Evolutionary conservation across 192 early-diverging fungal genomes (phyloP).

Genomic region (Umbelopsis isabellina): DNA sequence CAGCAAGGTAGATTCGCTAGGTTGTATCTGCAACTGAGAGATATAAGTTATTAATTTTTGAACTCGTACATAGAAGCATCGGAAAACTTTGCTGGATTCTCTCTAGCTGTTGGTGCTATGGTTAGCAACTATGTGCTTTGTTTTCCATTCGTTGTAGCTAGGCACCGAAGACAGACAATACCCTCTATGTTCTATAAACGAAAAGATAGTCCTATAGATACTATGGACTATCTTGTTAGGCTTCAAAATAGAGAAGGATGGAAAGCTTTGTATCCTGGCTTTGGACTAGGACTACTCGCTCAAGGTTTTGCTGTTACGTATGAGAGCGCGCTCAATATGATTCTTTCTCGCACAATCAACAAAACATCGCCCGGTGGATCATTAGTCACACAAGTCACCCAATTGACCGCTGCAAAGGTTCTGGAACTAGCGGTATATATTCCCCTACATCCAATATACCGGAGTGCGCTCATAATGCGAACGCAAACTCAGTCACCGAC

Average conservation of each 20-base stretch:
- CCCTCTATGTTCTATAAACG: conserved; percentile 5
- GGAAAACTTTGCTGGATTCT: conserved; percentile 32
- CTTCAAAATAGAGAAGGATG: conserved; percentile 19
- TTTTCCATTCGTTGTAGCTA: conserved; percentile 39
- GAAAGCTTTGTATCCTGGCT: conserved; percentile 34
- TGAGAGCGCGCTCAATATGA: conserved; percentile 20
- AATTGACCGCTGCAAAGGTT: neutral
- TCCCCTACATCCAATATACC: conserved; percentile 35
- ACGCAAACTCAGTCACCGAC: conserved; percentile 26
- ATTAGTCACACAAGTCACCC: neutral
- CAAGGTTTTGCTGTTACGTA: conserved; percentile 33
- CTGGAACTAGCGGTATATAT: conserved; percentile 26
- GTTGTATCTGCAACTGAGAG: neutral
- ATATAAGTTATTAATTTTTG: neutral
- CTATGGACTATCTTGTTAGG: neutral
- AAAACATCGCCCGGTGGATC: neutral
- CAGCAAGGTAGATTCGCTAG: neutral
- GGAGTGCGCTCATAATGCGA: conserved; percentile 34
- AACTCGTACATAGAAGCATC: neutral
- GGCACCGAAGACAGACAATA: conserved; percentile 35
- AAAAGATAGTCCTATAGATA: conserved; percentile 26
- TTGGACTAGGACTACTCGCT: conserved; percentile 37
- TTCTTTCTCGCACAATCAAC: neutral
- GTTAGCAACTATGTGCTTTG: conserved; percentile 38
- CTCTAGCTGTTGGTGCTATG: conserved; percentile 34